Percentiles rank a stretch among this genome's conserved stretches.
phyloP scores from a whole-genome alignment of 2,329 filamentous ascomycete genomes.

The Chaetomium sp. region DNA sequence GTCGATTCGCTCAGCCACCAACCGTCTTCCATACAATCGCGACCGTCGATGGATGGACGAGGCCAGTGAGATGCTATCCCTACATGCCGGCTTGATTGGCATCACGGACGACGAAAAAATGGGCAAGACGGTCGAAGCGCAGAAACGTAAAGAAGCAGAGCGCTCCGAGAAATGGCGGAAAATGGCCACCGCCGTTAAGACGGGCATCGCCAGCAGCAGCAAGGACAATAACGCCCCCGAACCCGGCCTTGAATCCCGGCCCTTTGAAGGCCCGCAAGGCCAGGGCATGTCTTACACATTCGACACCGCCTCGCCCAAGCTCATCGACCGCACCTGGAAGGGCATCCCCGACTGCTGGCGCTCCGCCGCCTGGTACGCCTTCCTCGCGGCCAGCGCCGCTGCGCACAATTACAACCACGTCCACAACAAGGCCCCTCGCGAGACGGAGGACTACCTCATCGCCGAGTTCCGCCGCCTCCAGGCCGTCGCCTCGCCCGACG shows the following conservation, averaged over 20 bases:
- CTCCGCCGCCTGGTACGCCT: slow-evolving; percentile 90
- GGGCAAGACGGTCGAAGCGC: slow-evolving; percentile 54
- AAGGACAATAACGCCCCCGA: not conserved
- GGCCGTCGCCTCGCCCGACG: slow-evolving; percentile 75
- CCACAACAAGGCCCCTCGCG: slow-evolving; percentile 50
- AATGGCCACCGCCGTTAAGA: slow-evolving; percentile 62
- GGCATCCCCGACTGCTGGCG: slow-evolving; percentile 97
- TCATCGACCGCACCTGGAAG: slow-evolving; percentile 94
- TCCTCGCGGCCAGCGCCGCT: slow-evolving; percentile 76
- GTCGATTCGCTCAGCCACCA: slow-evolving; percentile 59
- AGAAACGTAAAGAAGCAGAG: slow-evolving; percentile 64
- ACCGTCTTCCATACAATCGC: slow-evolving; percentile 62
- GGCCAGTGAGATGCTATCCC: slow-evolving; percentile 67
- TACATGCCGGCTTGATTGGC: slow-evolving; percentile 59
- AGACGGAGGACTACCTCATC: slow-evolving; percentile 71
- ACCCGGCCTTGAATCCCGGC: not conserved
- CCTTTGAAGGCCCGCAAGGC: slow-evolving; percentile 21
- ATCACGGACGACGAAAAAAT: slow-evolving; percentile 58
- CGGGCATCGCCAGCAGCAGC: slow-evolving; percentile 39
- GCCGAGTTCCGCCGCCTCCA: slow-evolving; percentile 73
- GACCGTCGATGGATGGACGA: slow-evolving; percentile 65
- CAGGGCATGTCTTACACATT: slow-evolving; percentile 73
- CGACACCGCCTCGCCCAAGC: slow-evolving; percentile 77
- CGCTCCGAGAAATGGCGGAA: slow-evolving; percentile 68
- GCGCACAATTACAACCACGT: slow-evolving; percentile 44